Percentiles rank a stretch among this genome's conserved stretches.
phyloP scores from a whole-genome alignment of 495 filamentous ascomycete genomes.

The Podospora appendiculata region DNA sequence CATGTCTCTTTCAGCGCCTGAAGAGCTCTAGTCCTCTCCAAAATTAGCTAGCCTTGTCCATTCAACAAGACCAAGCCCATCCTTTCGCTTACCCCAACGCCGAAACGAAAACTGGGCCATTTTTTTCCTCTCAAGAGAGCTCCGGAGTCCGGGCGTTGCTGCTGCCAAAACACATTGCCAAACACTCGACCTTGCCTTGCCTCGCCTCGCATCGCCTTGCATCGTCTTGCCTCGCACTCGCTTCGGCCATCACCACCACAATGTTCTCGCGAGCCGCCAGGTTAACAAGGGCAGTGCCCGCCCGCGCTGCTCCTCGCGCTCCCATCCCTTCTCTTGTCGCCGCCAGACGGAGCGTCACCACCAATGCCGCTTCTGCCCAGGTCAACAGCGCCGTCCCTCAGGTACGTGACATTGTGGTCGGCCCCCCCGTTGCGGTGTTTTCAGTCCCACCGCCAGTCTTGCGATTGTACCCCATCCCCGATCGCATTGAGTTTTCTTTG shows the following conservation, averaged over 20 bases:
- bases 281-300: slow-evolving; percentile 36
- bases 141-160: neutral
- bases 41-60: slow-evolving; percentile 10
- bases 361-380: slow-evolving; percentile 86
- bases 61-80: slow-evolving; percentile 17
- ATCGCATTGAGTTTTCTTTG: neutral
- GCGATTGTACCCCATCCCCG: neutral
- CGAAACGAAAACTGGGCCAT: slow-evolving; percentile 16
- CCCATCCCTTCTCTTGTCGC: slow-evolving; percentile 43
- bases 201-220: too few species aligned
- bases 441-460: neutral
- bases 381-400: slow-evolving; percentile 70
- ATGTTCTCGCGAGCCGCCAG: slow-evolving; percentile 50
- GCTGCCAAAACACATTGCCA: neutral
- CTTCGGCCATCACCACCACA: slow-evolving; percentile 8
- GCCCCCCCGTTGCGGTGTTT: slow-evolving; percentile 2
- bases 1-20: neutral
- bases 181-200: neutral
- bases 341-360: slow-evolving; percentile 65
- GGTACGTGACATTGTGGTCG: slow-evolving; percentile 29
- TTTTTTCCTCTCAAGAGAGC: slow-evolving; percentile 9
- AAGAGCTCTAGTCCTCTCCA: neutral
- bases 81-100: slow-evolving; percentile 13
- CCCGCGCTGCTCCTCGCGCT: slow-evolving; percentile 32
- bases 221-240: neutral